Percentiles rank a stretch among this genome's conserved stretches.
Conservation (phyloP, 768 basidiomycete genomes). For the Pulveroboletus sp. region DNA sequence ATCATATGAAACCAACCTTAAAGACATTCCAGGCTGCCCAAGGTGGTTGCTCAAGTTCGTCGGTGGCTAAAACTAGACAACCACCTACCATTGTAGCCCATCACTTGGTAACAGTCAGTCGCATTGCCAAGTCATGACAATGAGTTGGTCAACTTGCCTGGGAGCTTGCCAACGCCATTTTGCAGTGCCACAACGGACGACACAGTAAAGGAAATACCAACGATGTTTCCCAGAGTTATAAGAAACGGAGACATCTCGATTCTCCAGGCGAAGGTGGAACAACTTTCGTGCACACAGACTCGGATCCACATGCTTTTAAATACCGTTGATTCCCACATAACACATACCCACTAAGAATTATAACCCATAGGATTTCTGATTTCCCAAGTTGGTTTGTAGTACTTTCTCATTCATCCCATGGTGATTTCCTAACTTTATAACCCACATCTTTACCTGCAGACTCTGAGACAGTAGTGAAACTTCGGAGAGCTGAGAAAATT, state of each 20-base stretch:
- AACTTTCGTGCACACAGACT: too few relatives aligned
- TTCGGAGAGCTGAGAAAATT: too few relatives aligned
- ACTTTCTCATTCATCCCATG: too few relatives aligned
- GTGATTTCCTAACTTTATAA: too few relatives aligned
- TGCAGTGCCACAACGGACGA: slow-evolving; percentile 16
- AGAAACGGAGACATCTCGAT: slow-evolving; percentile 11
- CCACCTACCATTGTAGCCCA: slow-evolving; percentile 30
- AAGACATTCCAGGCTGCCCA: slow-evolving; percentile 62
- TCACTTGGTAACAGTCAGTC: slow-evolving; percentile 20
- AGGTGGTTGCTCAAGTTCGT: slow-evolving; percentile 2
- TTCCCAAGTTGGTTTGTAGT: too few relatives aligned
- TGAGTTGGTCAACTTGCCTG: slow-evolving; percentile 16
- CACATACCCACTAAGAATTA: too few relatives aligned
- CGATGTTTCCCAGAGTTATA: background rate
- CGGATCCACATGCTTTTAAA: slow-evolving; percentile 9
- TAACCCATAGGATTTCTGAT: too few relatives aligned
- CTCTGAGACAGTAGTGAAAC: too few relatives aligned
- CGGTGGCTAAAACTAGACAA: background rate
- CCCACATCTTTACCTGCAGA: too few relatives aligned
- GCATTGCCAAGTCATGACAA: background rate
- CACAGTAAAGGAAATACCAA: slow-evolving; percentile 11
- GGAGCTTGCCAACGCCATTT: slow-evolving; percentile 31
- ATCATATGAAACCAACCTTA: slow-evolving; percentile 36
- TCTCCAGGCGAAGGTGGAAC: too few relatives aligned
- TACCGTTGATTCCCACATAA: too few relatives aligned